phyloP scores from a whole-genome alignment of 768 basidiomycete genomes.

The Mycena albidolilacea region DNA sequence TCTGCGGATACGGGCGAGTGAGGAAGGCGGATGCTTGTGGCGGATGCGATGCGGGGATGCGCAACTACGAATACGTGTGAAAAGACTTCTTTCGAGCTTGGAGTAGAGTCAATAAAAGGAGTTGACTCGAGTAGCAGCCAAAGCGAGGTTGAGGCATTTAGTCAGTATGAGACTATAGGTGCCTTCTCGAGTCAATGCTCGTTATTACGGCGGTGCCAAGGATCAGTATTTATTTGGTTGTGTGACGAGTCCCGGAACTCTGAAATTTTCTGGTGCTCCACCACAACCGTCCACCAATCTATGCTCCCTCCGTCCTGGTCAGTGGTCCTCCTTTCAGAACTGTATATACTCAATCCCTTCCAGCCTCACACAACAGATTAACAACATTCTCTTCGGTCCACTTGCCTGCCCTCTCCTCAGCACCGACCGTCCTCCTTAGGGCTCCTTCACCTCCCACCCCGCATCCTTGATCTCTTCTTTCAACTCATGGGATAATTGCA shows the following conservation, averaged over 20 bases:
- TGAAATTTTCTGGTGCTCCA: background rate
- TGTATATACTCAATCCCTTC: constrained; percentile 31
- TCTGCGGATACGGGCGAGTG: constrained; percentile 72
- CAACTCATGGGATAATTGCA: constrained; percentile 73
- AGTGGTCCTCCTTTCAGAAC: constrained; percentile 9
- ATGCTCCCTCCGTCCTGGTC: constrained; percentile 29
- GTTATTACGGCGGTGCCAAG: too few species aligned
- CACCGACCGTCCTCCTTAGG: constrained; percentile 87
- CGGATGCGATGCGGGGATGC: constrained; percentile 69
- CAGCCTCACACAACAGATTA: constrained; percentile 64
- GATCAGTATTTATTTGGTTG: background rate
- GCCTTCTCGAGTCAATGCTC: background rate
- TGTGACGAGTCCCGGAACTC: background rate
- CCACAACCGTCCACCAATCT: constrained; percentile 8
- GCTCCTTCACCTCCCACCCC: constrained; percentile 38
- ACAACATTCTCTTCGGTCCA: constrained; percentile 73
- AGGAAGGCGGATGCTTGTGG: constrained; percentile 84
- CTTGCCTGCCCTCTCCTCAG: constrained; percentile 72
- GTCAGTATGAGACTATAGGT: constrained; percentile 4
- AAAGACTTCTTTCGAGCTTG: constrained; percentile 39
- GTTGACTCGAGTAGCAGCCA: constrained; percentile 21
- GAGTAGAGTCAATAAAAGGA: constrained; percentile 23
- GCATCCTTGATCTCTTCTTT: constrained; percentile 36
- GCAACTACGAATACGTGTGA: constrained; percentile 60
- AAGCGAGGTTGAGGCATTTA: constrained; percentile 25